Conservation (phyloP, 371 early-diverging fungal species). For the Syncephalastrum monosporum region DNA sequence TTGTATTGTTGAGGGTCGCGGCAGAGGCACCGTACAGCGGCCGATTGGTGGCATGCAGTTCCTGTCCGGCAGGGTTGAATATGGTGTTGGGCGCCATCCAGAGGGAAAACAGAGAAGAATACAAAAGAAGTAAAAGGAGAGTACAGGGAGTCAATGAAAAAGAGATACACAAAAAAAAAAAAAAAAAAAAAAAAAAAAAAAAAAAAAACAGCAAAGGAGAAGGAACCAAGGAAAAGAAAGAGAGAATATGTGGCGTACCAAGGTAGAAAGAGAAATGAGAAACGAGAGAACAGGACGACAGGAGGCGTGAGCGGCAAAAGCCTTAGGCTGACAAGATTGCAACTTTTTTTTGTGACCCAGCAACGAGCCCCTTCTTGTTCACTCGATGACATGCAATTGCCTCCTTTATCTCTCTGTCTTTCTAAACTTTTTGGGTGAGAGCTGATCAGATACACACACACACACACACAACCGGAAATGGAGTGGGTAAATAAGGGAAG, state of each 20-base stretch:
- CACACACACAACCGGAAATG: no score
- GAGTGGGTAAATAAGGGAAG: no score
- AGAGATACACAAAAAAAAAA: neutral
- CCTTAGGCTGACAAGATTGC: no score
- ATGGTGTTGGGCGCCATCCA: neutral
- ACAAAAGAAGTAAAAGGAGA: slow-evolving; percentile 8
- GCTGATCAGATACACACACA: no score
- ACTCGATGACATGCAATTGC: no score
- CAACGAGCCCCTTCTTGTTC: no score
- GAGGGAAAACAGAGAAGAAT: neutral
- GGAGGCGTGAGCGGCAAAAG: no score
- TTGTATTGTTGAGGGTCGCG: slow-evolving; percentile 20
- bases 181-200: slow-evolving; percentile 1
- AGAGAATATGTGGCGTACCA: neutral
- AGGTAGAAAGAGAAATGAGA: no score
- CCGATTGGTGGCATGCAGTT: slow-evolving; percentile 27
- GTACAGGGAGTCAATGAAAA: neutral
- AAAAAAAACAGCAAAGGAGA: neutral
- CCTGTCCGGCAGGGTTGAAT: slow-evolving; percentile 24
- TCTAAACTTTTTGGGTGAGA: no score
- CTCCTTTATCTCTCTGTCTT: no score
- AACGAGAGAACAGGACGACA: no score
- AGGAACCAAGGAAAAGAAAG: neutral
- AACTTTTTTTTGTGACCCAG: no score
- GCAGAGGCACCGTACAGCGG: slow-evolving; percentile 29